Percentiles rank a stretch among this genome's conserved stretches.
These are phyloP conservation scores for Lecanoromycetidae sp. DNA, from an alignment of 2,329 filamentous ascomycete genomes.

Conservation along the genomic window DNA sequence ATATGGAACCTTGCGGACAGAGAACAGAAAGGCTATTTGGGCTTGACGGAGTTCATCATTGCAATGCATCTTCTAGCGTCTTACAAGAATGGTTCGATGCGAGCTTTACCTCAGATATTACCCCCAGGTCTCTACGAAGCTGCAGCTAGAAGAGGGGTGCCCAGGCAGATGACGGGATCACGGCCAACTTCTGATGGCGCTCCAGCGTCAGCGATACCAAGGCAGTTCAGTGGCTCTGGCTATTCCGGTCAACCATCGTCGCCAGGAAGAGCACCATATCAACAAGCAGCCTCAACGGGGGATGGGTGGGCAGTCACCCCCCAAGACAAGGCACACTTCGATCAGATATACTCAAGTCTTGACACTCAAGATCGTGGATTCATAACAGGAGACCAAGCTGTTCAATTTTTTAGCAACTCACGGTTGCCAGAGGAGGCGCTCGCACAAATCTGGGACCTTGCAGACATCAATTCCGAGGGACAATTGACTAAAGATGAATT, in stretches of 20 bases:
- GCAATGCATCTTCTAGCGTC: conserved; percentile 95
- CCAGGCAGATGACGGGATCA: conserved; percentile 33
- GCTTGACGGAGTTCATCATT: conserved; percentile 87
- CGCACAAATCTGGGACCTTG: conserved; percentile 93
- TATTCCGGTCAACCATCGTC: conserved; percentile 42
- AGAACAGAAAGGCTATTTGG: conserved; percentile 77
- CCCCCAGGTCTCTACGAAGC: conserved; percentile 84
- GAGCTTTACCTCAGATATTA: conserved; percentile 64
- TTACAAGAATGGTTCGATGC: conserved; percentile 71
- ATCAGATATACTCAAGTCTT: conserved; percentile 70
- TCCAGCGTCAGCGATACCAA: conserved; percentile 58
- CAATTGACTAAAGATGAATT: conserved; percentile 81
- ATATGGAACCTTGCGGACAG: conserved; percentile 96
- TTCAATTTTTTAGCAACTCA: conserved; percentile 86
- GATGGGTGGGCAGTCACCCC: conserved; percentile 73
- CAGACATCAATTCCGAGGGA: conserved; percentile 85
- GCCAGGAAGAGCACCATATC: conserved; percentile 38
- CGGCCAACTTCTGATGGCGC: conserved; percentile 37
- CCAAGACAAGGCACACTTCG: conserved; percentile 76
- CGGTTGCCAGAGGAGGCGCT: conserved; percentile 76
- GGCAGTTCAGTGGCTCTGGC: conserved; percentile 52
- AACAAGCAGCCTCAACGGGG: conserved; percentile 43
- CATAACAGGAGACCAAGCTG: conserved; percentile 89
- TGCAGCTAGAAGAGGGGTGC: conserved; percentile 56
- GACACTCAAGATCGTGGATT: conserved; percentile 70